A percentile compares a stretch with the other conserved stretches of the same genome.
Evolutionary conservation across 208 protist genomes (phyloP).

Genomic region (Leishmania guyanensis): DNA sequence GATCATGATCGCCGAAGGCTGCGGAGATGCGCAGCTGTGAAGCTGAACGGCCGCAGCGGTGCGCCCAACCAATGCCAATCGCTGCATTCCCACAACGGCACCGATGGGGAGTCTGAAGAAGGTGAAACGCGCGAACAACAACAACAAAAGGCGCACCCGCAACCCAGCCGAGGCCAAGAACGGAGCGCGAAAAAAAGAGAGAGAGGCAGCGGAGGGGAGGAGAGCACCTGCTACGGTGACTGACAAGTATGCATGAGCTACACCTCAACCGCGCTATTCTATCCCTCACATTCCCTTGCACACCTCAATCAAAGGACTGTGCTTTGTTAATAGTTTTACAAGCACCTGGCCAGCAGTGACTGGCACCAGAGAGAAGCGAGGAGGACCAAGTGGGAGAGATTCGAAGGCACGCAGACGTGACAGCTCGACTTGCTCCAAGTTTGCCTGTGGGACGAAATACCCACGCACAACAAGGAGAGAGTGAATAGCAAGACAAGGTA

Average conservation of each 20-base stretch:
- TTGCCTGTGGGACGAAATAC: background rate
- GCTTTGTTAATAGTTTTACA: background rate
- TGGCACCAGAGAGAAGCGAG: background rate
- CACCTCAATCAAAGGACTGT: no score
- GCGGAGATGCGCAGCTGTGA: background rate
- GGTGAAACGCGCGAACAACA: background rate
- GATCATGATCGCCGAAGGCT: background rate
- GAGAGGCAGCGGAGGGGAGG: background rate
- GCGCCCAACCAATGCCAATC: background rate
- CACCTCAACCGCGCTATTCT: background rate
- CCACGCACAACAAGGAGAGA: background rate
- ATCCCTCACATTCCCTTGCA: background rate
- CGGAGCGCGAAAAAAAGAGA: background rate
- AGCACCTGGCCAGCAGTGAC: background rate
- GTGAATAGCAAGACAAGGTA: no score
- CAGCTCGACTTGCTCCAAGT: background rate
- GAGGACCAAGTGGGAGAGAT: background rate
- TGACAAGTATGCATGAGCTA: background rate
- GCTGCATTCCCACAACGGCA: constrained; percentile 1
- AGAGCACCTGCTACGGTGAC: background rate
- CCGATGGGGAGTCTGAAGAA: background rate
- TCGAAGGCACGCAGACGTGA: background rate
- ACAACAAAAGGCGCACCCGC: background rate
- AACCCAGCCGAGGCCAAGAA: background rate
- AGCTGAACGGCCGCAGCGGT: background rate